A percentile compares a stretch with the other conserved stretches of the same genome.
These are phyloP conservation scores for Orobanche coerulescens DNA, from an alignment of 257 asterid species.

Conservation along the genomic window DNA sequence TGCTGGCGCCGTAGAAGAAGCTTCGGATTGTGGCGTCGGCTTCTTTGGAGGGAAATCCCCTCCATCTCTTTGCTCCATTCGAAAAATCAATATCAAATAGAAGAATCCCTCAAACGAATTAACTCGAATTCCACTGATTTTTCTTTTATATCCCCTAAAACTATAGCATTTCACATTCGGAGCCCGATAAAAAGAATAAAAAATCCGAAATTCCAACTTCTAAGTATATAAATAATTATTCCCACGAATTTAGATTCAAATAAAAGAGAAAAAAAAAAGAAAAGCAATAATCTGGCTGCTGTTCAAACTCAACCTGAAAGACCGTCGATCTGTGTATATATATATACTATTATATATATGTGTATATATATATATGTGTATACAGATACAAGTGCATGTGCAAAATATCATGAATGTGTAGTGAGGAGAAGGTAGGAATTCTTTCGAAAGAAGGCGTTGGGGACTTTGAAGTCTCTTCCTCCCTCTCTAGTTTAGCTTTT, in stretches of 20 bases:
- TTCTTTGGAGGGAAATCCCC: constrained; percentile 68
- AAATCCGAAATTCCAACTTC: constrained; percentile 15
- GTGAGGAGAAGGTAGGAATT: too few species aligned
- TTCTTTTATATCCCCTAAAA: background rate
- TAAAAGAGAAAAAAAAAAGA: constrained; percentile 13
- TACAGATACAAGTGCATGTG: too few species aligned
- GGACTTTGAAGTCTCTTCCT: constrained; percentile 36
- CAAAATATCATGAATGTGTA: too few species aligned
- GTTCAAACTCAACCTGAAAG: constrained; percentile 24
- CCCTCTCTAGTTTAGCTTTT: constrained; percentile 80
- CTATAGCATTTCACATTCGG: constrained; percentile 6
- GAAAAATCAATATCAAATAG: constrained; percentile 16
- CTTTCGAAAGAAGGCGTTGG: constrained; percentile 21
- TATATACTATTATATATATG: constrained; percentile 22
- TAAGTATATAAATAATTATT: constrained; percentile 15
- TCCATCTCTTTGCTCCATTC: constrained; percentile 75
- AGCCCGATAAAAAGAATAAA: constrained; percentile 11
- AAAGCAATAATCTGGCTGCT: constrained; percentile 19
- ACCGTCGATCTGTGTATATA: constrained; percentile 18
- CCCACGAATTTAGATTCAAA: constrained; percentile 51
- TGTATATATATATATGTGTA: background rate
- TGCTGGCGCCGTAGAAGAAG: constrained; percentile 36
- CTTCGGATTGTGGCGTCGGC: constrained; percentile 43
- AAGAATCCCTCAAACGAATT: constrained; percentile 17
- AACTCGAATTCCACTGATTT: constrained; percentile 23